phyloP scores from a whole-genome alignment of 768 basidiomycete genomes.

The Agaricus bisporus region DNA sequence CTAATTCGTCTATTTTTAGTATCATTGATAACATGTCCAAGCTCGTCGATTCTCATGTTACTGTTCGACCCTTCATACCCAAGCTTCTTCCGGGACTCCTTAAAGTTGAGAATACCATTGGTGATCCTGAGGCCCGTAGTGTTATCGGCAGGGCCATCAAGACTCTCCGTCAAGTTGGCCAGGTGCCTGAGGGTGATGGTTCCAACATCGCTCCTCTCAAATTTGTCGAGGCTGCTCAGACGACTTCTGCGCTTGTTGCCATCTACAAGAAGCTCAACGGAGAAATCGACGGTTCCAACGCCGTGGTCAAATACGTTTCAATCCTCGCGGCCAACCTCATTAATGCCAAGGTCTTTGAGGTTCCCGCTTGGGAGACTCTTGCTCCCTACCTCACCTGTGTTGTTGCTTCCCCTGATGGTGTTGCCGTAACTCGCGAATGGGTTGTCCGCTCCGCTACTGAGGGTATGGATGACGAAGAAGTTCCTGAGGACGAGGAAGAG shows the following conservation, averaged over 20 bases:
- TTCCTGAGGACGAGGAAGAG: conserved; percentile 87
- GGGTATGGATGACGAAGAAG: conserved; percentile 60
- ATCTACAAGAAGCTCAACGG: conserved; percentile 84
- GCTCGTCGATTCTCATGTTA: conserved; percentile 91
- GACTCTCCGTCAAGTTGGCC: conserved; percentile 92
- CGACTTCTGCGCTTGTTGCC: conserved; percentile 58
- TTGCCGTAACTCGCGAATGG: conserved; percentile 73
- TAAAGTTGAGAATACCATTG: conserved; percentile 92
- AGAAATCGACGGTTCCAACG: conserved; percentile 50
- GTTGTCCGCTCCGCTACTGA: conserved; percentile 85
- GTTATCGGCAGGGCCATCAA: conserved; percentile 89
- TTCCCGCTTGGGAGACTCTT: conserved; percentile 80
- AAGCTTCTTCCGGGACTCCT: conserved; percentile 92
- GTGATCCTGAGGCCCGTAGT: conserved; percentile 96
- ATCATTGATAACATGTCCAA: conserved; percentile 99
- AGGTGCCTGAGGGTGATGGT: conserved; percentile 82
- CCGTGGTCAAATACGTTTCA: conserved; percentile 63
- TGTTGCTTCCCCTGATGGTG: conserved; percentile 56
- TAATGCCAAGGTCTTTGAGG: conserved; percentile 89
- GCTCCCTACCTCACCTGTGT: conserved; percentile 71
- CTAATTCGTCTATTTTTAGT: conserved; percentile 31
- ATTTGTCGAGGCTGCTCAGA: conserved; percentile 61
- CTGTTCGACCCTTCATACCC: conserved; percentile 95
- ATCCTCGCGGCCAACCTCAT: conserved; percentile 81
- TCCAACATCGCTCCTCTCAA: conserved; percentile 87